Base-by-base conservation (phyloP, 2,329 filamentous ascomycete species). In the Alternaria consortialis region DNA sequence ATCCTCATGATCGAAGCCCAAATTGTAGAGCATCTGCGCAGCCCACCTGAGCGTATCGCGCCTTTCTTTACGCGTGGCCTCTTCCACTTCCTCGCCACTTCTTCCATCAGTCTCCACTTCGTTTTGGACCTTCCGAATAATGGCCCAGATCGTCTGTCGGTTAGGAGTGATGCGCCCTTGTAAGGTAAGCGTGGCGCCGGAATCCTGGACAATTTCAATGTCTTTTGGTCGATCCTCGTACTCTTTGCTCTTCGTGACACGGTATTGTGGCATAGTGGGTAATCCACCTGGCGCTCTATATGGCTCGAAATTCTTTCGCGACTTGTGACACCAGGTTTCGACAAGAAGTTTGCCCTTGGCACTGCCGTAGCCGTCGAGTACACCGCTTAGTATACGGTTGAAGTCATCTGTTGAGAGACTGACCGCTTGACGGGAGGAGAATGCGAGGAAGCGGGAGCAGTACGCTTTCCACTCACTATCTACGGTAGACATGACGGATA, bases 341-440 rank as follows among this genome's bases (percentile, higher is more conserved):
- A 85, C 84, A 34, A 88, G 65, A 4, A 68, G 74, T 58, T 78
- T 82, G 59, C 84, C 88, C 34, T 78, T 78, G 9, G 64, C 56
- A 58, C 81, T 84, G 55, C 84, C 84, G 47, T 83, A 80, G 0
- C 78, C 77, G 29, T 83, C 80, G 3, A 86, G 82, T 8, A 88
- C 78, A n/a, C 84, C 85, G 43, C 82, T 78, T 7, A 91, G 82
- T 7, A 88, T 62, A 17, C 71, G 68, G 62, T 87, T 84, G 79
- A 88, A 87, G 6, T 83, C 74, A 3, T 73, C 69, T 0, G 79
- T 67, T 15, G 70, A 69, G 12, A 79, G 65, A 34, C 54, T 69
- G 44, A 77, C 62, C 11, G 23, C 51, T 56, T 74, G 71, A 15
- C 72, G 70, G 2, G 64, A 65, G 9, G 73, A 72, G 37, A 70